Conservation (phyloP, 2,329 filamentous ascomycete species). For the Gaeumannomyces tritici region DNA sequence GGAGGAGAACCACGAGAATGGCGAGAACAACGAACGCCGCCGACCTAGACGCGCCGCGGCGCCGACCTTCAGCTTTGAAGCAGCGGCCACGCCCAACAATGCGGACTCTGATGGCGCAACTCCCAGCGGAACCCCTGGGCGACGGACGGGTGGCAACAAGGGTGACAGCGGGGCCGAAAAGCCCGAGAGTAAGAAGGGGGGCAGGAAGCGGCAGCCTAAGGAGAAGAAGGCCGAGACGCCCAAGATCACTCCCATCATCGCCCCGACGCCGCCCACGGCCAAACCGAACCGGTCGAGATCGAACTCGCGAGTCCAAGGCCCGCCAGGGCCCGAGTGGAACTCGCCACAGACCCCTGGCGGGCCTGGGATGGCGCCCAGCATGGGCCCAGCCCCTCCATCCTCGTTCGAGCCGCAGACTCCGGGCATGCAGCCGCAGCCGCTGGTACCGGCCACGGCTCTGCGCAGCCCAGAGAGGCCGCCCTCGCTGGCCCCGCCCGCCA, state of each 20-base stretch:
- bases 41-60: conserved; percentile 57
- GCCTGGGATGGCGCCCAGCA: conserved; percentile 21
- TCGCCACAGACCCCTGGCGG: conserved; percentile 17
- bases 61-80: conserved; percentile 61
- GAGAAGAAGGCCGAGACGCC: conserved; percentile 27
- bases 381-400: conserved; percentile 22
- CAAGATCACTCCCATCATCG: conserved; percentile 32
- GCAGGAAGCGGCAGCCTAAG: conserved; percentile 30
- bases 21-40: conserved; percentile 50
- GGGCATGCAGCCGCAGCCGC: conserved; percentile 32
- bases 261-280: conserved; percentile 31
- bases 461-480: conserved; percentile 16
- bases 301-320: conserved; percentile 34
- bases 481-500: conserved; percentile 15
- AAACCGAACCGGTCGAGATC: conserved; percentile 44
- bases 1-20: conserved; percentile 45
- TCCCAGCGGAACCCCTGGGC: conserved; percentile 46
- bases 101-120: conserved; percentile 52
- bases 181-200: conserved; percentile 26
- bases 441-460: conserved; percentile 16
- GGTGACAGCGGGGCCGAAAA: conserved; percentile 35
- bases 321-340: background rate
- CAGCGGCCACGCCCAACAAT: conserved; percentile 17
- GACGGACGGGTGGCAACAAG: conserved; percentile 33
- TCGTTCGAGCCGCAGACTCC: conserved; percentile 33